phyloP scores from a whole-genome alignment of 2,329 filamentous ascomycete genomes.

The Trichophaea hybrida region DNA sequence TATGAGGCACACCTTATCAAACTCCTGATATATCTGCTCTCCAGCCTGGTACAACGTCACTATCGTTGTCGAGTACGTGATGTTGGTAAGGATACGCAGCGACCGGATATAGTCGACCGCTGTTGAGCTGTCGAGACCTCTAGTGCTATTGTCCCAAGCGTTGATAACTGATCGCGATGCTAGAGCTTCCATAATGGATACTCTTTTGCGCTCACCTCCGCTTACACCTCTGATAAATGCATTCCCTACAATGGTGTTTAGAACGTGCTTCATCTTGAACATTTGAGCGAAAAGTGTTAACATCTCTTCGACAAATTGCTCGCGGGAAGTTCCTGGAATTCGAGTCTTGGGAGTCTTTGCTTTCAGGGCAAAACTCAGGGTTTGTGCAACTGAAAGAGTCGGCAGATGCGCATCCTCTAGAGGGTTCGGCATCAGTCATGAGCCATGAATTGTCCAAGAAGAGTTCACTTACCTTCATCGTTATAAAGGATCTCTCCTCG shows the following conservation, averaged over 20 bases:
- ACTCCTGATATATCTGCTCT: constrained; percentile 54
- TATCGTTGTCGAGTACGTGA: constrained; percentile 54
- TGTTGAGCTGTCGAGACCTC: constrained; percentile 66
- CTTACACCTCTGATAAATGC: constrained; percentile 57
- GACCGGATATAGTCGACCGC: constrained; percentile 63
- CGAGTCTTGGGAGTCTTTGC: constrained; percentile 26
- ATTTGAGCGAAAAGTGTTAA: constrained; percentile 43
- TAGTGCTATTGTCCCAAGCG: constrained; percentile 67
- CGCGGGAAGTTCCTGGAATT: constrained; percentile 24
- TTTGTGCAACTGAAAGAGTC: constrained; percentile 61
- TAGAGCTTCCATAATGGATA: constrained; percentile 34
- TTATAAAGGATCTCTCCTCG: constrained; percentile 68
- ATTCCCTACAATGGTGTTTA: constrained; percentile 61
- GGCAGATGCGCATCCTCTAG: constrained; percentile 45
- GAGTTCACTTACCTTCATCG: constrained; percentile 51
- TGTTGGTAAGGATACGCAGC: constrained; percentile 58
- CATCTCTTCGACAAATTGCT: constrained; percentile 47
- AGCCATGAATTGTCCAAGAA: not conserved
- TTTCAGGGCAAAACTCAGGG: constrained; percentile 53
- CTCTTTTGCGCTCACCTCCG: constrained; percentile 57
- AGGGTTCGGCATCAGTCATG: not conserved
- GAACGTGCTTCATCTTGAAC: constrained; percentile 65
- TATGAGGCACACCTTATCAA: constrained; percentile 71
- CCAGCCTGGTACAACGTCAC: constrained; percentile 60
- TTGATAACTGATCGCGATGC: constrained; percentile 59